A percentile compares a stretch with the other conserved stretches of the same genome.
Evolutionary conservation across 129 eudicot species (phyloP).

Genomic region (Scalesia atractyloides): DNA sequence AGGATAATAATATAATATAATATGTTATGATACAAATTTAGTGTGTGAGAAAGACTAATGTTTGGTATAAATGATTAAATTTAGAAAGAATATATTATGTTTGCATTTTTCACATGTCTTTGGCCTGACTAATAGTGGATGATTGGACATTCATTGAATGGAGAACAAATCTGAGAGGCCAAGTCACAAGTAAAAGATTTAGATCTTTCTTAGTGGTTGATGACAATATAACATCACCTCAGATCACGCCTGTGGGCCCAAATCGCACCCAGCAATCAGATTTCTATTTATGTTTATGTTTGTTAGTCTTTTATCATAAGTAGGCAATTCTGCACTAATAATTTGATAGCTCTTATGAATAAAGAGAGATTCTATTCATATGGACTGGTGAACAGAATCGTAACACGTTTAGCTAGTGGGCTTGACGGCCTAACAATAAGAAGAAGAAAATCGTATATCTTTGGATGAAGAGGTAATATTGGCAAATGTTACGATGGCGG

Average conservation of each 20-base stretch:
- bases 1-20: background rate
- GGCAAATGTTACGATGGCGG: no score
- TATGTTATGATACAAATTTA: background rate
- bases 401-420: no score
- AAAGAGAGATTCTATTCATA: background rate
- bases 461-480: no score
- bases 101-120: slow-evolving; percentile 14
- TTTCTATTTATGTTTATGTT: background rate
- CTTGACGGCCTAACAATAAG: no score
- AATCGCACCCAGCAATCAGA: slow-evolving; percentile 11
- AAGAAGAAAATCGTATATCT: no score
- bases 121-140: background rate
- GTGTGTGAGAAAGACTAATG: slow-evolving; percentile 5
- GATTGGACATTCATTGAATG: slow-evolving; percentile 30
- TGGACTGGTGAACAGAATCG: background rate
- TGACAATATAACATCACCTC: slow-evolving; percentile 8
- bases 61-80: background rate
- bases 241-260: slow-evolving; percentile 25
- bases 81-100: background rate
- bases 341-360: background rate
- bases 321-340: background rate
- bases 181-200: slow-evolving; percentile 23
- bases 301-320: background rate
- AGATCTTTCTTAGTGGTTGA: slow-evolving; percentile 17
- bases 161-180: slow-evolving; percentile 10